Base-by-base conservation (phyloP, 352 stramenopile species). In the Phytopythium litorale region DNA sequence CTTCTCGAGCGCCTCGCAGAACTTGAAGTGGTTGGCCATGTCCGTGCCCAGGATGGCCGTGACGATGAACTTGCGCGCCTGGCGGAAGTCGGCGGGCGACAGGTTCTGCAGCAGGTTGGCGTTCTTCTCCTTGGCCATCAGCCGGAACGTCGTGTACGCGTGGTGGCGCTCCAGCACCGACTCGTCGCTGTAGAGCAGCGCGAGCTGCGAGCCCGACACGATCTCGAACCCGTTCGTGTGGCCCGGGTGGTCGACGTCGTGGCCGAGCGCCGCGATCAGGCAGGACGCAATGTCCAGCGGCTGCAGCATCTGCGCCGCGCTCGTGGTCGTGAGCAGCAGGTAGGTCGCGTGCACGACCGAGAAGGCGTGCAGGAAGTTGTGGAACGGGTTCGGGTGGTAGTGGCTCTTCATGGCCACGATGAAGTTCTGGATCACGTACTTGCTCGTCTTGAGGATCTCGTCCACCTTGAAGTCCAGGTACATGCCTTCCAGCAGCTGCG, bases 341-440 rank as follows among this genome's bases (percentile, higher is more conserved):
- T 97, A 97, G 7, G 75, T 71, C 25, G 87, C 75, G 70, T 97
- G 91, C 32, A 96, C 76, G 30, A 97, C 90, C 3, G 86, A 91
- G 58, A 96, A 87, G 16, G 85, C 92, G 66, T 98, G 92, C 62
- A 90, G 51, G 63, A 94, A 97, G 76, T 96, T 97, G 75, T 97
- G 90, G 67, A 97, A 97, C 49, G 91, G 86, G 62, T 95, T 95
- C 42, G 84, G 84, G 65, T 93, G 86, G 66, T 95, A 95, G 49
- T 90, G 79, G 21, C 90, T 82, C 58, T 91, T 90, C 60, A 91
- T 84, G 9, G 75, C 81, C 50, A 84, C 70, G 63, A 95, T 90
- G 53, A 95, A 95, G 61, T 92, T 90, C 38, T 80, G 79, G 46
- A 95, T 57, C 7, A 72, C 76, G 25, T 78, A 63, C 63, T 79